phyloP scores from a whole-genome alignment of 495 filamentous ascomycete genomes.

The Friedmanniomyces simplex region DNA sequence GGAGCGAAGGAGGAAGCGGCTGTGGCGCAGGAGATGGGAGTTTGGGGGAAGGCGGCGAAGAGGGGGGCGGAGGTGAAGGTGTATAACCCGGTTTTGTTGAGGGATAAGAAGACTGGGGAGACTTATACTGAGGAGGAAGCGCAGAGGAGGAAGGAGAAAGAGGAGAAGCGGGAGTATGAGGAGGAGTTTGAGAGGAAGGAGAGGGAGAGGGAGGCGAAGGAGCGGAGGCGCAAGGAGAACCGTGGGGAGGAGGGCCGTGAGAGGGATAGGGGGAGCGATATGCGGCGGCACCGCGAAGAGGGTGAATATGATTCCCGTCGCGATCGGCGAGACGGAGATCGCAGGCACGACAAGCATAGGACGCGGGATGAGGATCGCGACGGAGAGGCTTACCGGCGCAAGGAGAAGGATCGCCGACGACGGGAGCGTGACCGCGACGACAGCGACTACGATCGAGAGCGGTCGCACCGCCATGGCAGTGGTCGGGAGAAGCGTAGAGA shows the following conservation, averaged over 20 bases:
- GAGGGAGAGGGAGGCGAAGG: slow-evolving; percentile 34
- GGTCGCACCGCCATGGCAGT: slow-evolving; percentile 7
- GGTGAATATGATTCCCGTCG: slow-evolving; percentile 6
- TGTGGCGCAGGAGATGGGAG: slow-evolving; percentile 63
- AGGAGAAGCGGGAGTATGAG: slow-evolving; percentile 34
- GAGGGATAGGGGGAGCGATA: slow-evolving; percentile 15
- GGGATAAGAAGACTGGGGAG: slow-evolving; percentile 57
- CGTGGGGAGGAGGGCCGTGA: not conserved
- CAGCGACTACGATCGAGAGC: slow-evolving; percentile 10
- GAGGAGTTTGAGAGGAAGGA: slow-evolving; percentile 23
- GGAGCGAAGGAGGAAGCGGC: slow-evolving; percentile 66
- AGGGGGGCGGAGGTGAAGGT: slow-evolving; percentile 44
- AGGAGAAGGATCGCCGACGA: slow-evolving; percentile 18
- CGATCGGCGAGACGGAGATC: slow-evolving; percentile 10
- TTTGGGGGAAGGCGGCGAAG: slow-evolving; percentile 61
- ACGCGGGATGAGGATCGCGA: slow-evolving; percentile 17
- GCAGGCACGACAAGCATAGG: slow-evolving; percentile 22
- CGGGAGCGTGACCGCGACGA: slow-evolving; percentile 11
- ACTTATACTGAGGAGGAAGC: slow-evolving; percentile 54
- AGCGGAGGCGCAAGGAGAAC: slow-evolving; percentile 30
- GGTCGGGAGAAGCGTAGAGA: slow-evolving; percentile 8
- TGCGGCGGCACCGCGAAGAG: not conserved
- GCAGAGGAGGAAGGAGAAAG: slow-evolving; percentile 34
- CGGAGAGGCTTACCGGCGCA: slow-evolving; percentile 15
- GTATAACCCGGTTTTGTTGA: slow-evolving; percentile 58